These are phyloP conservation scores for Fusarium sp. DNA, from an alignment of 2,329 filamentous ascomycete genomes.

Conservation along the genomic window DNA sequence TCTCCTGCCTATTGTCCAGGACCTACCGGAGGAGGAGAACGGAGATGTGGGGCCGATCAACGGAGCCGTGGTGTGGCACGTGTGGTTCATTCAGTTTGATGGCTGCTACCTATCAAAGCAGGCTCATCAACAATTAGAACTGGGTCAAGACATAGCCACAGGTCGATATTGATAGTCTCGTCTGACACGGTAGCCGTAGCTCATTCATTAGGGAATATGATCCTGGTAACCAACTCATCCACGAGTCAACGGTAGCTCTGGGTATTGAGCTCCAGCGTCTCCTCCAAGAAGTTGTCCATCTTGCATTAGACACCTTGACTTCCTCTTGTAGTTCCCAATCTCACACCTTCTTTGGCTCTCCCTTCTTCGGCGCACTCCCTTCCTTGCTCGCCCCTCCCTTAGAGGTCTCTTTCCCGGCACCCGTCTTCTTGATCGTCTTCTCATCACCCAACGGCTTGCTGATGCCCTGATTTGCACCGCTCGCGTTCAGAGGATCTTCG, in stretches of 20 bases:
- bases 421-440: slow-evolving; percentile 49
- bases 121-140: not conserved
- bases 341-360: slow-evolving; percentile 19
- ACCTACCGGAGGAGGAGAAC: not conserved
- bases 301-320: not conserved
- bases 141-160: not conserved
- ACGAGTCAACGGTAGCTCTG: not conserved
- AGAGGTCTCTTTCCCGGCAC: slow-evolving; percentile 49
- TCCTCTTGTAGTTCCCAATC: not conserved
- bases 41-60: slow-evolving; percentile 2
- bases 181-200: not conserved
- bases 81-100: not conserved
- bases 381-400: slow-evolving; percentile 51
- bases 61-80: not conserved
- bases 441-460: slow-evolving; percentile 54
- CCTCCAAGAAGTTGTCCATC: not conserved
- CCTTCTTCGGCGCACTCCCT: slow-evolving; percentile 48
- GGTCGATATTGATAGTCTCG: not conserved
- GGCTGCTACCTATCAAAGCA: not conserved
- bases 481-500: slow-evolving; percentile 53
- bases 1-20: not conserved
- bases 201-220: not conserved
- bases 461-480: slow-evolving; percentile 59
- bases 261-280: not conserved
- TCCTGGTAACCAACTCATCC: not conserved